A percentile compares a stretch with the other conserved stretches of the same genome.
phyloP scores from a whole-genome alignment of 148 eudicot genomes.

The Dianthus caryophyllus region DNA sequence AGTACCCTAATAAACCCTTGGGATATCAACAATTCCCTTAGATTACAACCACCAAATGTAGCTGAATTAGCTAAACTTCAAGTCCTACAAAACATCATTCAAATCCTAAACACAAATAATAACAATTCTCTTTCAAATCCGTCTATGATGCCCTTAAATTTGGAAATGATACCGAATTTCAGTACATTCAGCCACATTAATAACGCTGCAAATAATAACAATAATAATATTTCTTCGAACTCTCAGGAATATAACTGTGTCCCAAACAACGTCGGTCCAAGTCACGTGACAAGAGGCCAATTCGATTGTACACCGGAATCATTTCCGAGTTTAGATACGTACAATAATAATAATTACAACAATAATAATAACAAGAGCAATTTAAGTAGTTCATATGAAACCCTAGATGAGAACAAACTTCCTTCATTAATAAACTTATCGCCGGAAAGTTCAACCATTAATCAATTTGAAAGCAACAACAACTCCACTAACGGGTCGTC shows the following conservation, averaged over 20 bases:
- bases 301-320: constrained; percentile 8
- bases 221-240: constrained; percentile 4
- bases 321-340: constrained; percentile 16
- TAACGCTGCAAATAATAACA: not conserved
- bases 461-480: constrained; percentile 31
- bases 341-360: not conserved
- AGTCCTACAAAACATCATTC: constrained; percentile 48
- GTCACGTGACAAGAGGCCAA: not conserved
- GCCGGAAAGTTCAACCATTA: constrained; percentile 20
- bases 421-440: constrained; percentile 42
- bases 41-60: constrained; percentile 32
- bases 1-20: constrained; percentile 30
- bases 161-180: constrained; percentile 17
- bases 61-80: constrained; percentile 50
- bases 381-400: constrained; percentile 13
- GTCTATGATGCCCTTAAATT: constrained; percentile 13
- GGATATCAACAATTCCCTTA: constrained; percentile 33
- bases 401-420: constrained; percentile 24
- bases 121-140: constrained; percentile 7
- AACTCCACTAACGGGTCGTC: constrained; percentile 27
- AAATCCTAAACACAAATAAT: constrained; percentile 32
- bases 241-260: constrained; percentile 18
- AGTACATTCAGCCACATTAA: constrained; percentile 9
- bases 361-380: not conserved
- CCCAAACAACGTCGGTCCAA: constrained; percentile 14